Conservation (phyloP, 129 eudicot genomes). For the Cynara cardunculus region DNA sequence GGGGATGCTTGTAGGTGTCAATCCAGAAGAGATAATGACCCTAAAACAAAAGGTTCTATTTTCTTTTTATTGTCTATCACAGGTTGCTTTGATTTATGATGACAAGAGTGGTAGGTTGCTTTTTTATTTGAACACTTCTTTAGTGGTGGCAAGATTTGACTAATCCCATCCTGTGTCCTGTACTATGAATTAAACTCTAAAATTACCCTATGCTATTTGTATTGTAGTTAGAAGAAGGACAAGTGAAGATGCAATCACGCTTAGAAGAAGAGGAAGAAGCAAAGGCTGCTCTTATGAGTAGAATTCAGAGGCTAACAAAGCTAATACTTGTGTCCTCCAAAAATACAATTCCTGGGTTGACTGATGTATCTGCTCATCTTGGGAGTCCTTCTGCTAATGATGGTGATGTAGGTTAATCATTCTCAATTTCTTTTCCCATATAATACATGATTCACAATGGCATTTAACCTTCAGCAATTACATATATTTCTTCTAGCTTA, state of each 20-base stretch:
- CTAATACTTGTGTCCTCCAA: constrained; percentile 94
- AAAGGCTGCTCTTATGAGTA: constrained; percentile 97
- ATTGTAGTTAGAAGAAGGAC: constrained; percentile 93
- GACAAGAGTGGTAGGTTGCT: not conserved
- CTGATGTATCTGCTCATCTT: constrained; percentile 49
- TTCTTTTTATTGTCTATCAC: constrained; percentile 12
- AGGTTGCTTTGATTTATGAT: not conserved
- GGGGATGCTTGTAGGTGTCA: constrained; percentile 95
- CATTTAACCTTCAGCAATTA: constrained; percentile 1
- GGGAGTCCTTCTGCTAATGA: constrained; percentile 52
- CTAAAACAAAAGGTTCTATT: constrained; percentile 72
- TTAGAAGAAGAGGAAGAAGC: constrained; percentile 99
- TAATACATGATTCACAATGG: not conserved
- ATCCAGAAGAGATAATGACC: constrained; percentile 86
- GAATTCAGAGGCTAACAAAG: constrained; percentile 98
- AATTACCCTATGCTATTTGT: constrained; percentile 10
- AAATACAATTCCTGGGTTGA: constrained; percentile 64
- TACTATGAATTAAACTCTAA: not conserved
- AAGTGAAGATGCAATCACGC: constrained; percentile 96
- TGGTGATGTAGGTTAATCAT: constrained; percentile 58
- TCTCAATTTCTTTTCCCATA: not conserved
- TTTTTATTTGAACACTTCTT: not conserved
- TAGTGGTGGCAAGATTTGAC: not conserved
- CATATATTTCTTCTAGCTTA: constrained; percentile 1
- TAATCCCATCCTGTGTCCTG: not conserved